phyloP scores from a whole-genome alignment of 805 yeast genomes.

The Suhomyces prunicola region DNA sequence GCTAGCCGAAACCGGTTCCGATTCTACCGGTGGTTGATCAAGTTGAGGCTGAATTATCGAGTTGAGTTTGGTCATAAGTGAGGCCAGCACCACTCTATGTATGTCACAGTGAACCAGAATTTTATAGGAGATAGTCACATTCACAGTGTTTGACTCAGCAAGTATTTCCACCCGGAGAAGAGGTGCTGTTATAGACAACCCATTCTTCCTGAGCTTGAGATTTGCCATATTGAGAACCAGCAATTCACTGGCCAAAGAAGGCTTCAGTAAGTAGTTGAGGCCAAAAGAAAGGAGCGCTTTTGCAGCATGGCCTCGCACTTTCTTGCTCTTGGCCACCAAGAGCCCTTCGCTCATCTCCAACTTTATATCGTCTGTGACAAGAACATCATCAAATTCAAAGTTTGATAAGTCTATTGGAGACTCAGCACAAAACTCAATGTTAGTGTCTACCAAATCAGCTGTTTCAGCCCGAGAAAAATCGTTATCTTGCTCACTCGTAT shows the following conservation, averaged over 20 bases:
- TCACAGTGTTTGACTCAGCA: conserved; percentile 8
- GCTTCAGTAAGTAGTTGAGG: conserved; percentile 1
- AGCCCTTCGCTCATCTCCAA: conserved; percentile 7
- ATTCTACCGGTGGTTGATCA: not conserved
- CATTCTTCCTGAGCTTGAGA: conserved; percentile 9
- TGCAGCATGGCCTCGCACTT: conserved; percentile 7
- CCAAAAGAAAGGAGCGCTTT: conserved; percentile 12
- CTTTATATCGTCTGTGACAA: conserved; percentile 14
- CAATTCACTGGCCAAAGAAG: conserved; percentile 12
- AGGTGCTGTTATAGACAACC: conserved; percentile 6
- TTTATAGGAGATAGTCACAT: conserved; percentile 11
- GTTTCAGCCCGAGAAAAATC: not conserved
- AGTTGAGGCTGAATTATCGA: not conserved
- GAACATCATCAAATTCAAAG: not conserved
- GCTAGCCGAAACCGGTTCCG: conserved; percentile 21
- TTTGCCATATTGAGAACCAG: conserved; percentile 10
- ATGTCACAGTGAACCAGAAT: conserved; percentile 17
- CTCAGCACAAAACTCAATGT: conserved; percentile 5
- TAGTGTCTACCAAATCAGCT: conserved; percentile 11
- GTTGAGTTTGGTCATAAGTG: conserved; percentile 13
- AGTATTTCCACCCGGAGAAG: conserved; percentile 11
- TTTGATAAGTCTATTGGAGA: conserved; percentile 6
- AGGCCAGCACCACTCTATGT: conserved; percentile 16
- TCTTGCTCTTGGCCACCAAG: conserved; percentile 8
- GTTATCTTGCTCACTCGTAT: conserved; percentile 3